Evolutionary conservation across 1,139 yeast genomes (phyloP).

Genomic region (Protomyces gravidus): DNA sequence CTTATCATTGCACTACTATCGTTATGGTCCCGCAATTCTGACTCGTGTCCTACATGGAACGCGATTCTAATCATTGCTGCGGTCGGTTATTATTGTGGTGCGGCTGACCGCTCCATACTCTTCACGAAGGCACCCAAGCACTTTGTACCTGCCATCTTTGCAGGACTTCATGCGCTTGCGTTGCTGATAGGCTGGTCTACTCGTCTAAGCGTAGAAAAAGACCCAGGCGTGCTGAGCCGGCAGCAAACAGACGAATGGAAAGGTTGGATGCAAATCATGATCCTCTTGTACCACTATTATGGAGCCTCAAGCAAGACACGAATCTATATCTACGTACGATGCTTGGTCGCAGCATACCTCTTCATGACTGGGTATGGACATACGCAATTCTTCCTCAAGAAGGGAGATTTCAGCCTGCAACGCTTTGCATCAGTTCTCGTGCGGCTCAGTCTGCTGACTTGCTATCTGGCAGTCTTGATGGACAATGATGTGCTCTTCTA

Average conservation of each 20-base stretch:
- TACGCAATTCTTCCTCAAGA: constrained; percentile 35
- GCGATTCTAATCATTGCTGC: background rate
- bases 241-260: constrained; percentile 38
- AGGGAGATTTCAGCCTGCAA: constrained; percentile 36
- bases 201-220: constrained; percentile 29
- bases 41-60: background rate
- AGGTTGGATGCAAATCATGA: constrained; percentile 38
- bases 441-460: constrained; percentile 35
- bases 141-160: constrained; percentile 32
- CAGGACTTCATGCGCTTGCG: constrained; percentile 29
- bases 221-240: constrained; percentile 36
- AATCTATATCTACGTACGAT: constrained; percentile 36
- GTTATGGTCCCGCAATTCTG: background rate
- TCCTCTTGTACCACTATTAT: constrained; percentile 37
- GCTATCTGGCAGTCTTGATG: constrained; percentile 36
- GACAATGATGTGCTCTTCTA: constrained; percentile 36
- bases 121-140: constrained; percentile 36
- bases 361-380: constrained; percentile 38
- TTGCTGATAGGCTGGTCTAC: constrained; percentile 30
- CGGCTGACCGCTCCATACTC: constrained; percentile 35
- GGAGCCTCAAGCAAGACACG: constrained; percentile 36
- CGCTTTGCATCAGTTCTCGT: constrained; percentile 36
- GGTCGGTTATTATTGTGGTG: constrained; percentile 31
- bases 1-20: background rate
- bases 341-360: constrained; percentile 37